Evolutionary conservation across 2,329 filamentous ascomycete genomes (phyloP), one percentile per base, ranked within the genome.

Genomic region (Alternaria gansuensis): DNA sequence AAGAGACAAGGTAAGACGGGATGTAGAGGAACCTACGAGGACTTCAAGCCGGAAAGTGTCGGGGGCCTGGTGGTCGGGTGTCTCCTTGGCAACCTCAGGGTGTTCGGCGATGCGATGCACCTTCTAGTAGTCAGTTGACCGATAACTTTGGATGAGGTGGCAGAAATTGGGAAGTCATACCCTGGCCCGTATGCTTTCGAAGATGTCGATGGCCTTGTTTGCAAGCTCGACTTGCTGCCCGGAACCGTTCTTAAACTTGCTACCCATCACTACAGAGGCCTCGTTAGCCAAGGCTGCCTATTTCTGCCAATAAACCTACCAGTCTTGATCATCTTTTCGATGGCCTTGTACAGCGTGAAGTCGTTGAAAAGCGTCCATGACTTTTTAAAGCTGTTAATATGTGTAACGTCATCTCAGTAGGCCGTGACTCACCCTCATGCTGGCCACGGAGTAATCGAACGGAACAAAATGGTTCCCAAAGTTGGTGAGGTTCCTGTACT

Each of bases 291-390:
- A 26, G 1, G 31, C 11, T 2, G 31, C 17, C 2, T 1, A 48
- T 36, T 31, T 17, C 11, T 10, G 21, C 45, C 11, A 31, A 21
- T 26, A 10, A 14, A 48, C 45, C 0, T 10, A 48, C 45, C 31
- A 48, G 45, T 17, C 6, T 26, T 36, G 11, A 36, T 36, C 45
- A 48, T 48, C 4, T 23, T 36, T 5, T 48, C 45, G 45, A 24
- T 48, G 3, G 45, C 45, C 4, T 26, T 17, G 13, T 48, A 48
- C 8, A 48, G 45, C 3, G 45, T 36, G 17, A 48, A 48, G 21
- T 48, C 45, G 21, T 48, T 23, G 21, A 48, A 48, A 21, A 48
- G 45, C 45, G 10, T n/a, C 45, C 45, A 48, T 29, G 45, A 48
- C 45, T 48, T 48, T 1, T 23, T 24, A 21, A 26, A n/a, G 17